Conservation (phyloP, 2,329 filamentous ascomycete species). For the Phyllosticta citribraziliensis region DNA sequence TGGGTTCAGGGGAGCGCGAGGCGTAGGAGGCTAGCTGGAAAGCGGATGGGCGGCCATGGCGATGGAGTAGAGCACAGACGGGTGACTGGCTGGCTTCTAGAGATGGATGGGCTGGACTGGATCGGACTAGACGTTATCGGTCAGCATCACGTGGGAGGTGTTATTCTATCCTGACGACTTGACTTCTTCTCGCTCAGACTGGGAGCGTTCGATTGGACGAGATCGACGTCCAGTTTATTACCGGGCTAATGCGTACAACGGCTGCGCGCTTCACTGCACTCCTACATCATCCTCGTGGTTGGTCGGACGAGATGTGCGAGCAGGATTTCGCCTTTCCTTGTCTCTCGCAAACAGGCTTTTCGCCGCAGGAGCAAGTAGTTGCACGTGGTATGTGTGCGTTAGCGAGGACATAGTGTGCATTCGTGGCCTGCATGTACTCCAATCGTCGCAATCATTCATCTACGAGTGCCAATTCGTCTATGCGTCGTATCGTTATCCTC, state of each 20-base stretch:
- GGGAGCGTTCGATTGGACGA: too few relatives aligned
- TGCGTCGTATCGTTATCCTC: background rate
- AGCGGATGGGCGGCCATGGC: background rate
- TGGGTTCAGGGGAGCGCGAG: background rate
- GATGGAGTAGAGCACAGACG: too few relatives aligned
- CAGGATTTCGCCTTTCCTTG: background rate
- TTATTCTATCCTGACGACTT: too few relatives aligned
- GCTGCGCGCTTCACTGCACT: background rate
- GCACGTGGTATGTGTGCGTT: background rate
- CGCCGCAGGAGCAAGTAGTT: background rate
- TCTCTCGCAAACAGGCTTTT: background rate
- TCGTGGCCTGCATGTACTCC: background rate
- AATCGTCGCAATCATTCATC: background rate
- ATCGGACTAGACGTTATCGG: too few relatives aligned
- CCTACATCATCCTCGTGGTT: background rate
- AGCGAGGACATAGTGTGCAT: background rate
- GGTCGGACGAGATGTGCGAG: background rate
- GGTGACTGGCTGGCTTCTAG: too few relatives aligned
- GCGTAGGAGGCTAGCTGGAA: background rate
- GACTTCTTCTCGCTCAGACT: too few relatives aligned
- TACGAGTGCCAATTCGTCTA: background rate
- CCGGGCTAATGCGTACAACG: background rate
- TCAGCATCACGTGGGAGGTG: too few relatives aligned
- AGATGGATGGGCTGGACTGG: too few relatives aligned
- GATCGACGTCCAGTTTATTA: too few relatives aligned